Conservation (phyloP, 108 stramenopile genomes). For the Cyclotella distinguenda region DNA sequence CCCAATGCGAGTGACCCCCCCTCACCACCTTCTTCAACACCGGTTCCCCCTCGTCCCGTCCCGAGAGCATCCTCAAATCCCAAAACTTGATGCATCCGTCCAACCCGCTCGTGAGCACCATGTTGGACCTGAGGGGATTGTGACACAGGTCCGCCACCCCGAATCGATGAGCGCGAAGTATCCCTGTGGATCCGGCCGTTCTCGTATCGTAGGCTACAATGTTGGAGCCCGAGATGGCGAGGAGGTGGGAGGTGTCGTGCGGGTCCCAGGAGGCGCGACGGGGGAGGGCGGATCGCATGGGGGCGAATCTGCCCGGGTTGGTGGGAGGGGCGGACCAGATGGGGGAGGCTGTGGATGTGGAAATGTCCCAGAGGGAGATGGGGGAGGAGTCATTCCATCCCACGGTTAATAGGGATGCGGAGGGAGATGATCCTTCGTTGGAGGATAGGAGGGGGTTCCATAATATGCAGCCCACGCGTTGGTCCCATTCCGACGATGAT, state of each 20-base stretch:
- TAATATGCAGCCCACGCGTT: conserved; percentile 45
- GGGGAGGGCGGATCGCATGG: conserved; percentile 40
- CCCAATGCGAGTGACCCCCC: conserved; percentile 92
- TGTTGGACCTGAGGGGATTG: conserved; percentile 93
- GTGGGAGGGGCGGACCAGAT: conserved; percentile 24
- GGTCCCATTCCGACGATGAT: conserved; percentile 29
- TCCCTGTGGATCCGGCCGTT: conserved; percentile 25
- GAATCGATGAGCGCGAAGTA: conserved; percentile 59
- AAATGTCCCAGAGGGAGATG: conserved; percentile 46
- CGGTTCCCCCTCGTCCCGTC: neutral
- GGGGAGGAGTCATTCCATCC: conserved; percentile 46
- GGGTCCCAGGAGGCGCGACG: conserved; percentile 82
- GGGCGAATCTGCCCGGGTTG: neutral
- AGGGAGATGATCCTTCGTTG: conserved; percentile 13
- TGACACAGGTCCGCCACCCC: conserved; percentile 86
- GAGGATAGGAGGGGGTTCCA: conserved; percentile 40
- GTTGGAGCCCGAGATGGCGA: conserved; percentile 43
- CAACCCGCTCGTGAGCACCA: conserved; percentile 83
- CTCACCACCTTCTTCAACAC: conserved; percentile 58
- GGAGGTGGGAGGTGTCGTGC: conserved; percentile 51
- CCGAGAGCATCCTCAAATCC: conserved; percentile 74
- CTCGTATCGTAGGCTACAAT: conserved; percentile 69
- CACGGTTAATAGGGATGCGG: conserved; percentile 39
- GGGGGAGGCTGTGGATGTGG: conserved; percentile 29
- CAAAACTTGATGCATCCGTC: conserved; percentile 96